Conservation (phyloP, 2,329 filamentous ascomycete genomes). For the Rhynchosporium secalis region DNA sequence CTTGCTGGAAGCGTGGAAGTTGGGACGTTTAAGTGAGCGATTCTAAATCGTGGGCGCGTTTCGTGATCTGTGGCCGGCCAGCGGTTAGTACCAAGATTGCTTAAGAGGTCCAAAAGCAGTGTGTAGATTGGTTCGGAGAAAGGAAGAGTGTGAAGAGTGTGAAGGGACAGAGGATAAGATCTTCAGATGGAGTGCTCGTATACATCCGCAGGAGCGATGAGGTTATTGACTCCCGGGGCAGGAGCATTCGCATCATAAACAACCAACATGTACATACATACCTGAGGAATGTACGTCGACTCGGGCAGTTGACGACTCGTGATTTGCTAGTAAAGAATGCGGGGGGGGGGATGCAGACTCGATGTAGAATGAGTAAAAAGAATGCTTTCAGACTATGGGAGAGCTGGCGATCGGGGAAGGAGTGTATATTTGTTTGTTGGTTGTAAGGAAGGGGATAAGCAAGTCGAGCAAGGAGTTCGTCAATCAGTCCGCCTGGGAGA, state of each 20-base stretch:
- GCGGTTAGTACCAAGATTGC: slow-evolving; percentile 26
- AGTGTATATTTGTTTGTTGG: not conserved
- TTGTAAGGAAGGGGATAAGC: not conserved
- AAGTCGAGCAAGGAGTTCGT: slow-evolving; percentile 6
- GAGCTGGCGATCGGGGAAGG: slow-evolving; percentile 10
- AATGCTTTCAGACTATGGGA: slow-evolving; percentile 13
- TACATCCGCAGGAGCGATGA: not conserved
- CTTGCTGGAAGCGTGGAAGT: slow-evolving; percentile 28
- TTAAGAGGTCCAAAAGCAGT: not conserved
- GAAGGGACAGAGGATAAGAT: not conserved
- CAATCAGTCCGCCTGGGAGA: slow-evolving; percentile 14
- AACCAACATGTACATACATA: slow-evolving; percentile 4
- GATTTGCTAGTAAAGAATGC: slow-evolving; percentile 11
- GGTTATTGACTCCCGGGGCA: not conserved
- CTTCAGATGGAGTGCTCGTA: not conserved
- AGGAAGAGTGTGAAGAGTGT: not conserved
- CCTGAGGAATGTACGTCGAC: slow-evolving; percentile 8
- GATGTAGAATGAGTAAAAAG: slow-evolving; percentile 13
- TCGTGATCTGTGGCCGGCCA: slow-evolving; percentile 23
- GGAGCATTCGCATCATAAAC: slow-evolving; percentile 6
- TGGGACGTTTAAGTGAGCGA: slow-evolving; percentile 11
- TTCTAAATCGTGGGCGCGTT: slow-evolving; percentile 24
- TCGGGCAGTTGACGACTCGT: slow-evolving; percentile 3
- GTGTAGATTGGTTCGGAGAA: no score
- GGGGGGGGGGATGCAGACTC: not conserved